These are phyloP conservation scores for Aureobasidium musti DNA, from an alignment of 2,329 filamentous ascomycete genomes.

Conservation along the genomic window DNA sequence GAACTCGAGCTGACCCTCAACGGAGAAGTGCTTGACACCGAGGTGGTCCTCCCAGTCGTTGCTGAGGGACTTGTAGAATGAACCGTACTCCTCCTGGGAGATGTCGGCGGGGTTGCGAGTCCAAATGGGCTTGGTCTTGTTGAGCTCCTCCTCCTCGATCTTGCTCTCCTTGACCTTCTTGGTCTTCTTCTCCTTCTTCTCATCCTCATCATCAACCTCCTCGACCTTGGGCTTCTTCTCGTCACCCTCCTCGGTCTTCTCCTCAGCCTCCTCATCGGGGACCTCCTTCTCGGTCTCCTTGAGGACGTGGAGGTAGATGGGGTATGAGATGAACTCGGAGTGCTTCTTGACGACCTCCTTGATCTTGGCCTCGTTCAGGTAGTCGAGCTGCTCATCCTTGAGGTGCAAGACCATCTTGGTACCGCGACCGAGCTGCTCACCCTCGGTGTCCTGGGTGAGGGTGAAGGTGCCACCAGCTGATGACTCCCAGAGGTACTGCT, in stretches of 20 bases:
- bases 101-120: constrained; percentile 97
- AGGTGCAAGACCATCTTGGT: constrained; percentile 98
- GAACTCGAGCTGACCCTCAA: constrained; percentile 99
- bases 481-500: constrained; percentile 99
- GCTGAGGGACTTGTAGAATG: constrained; percentile 99
- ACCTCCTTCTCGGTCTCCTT: constrained; percentile 99
- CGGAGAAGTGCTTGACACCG: constrained; percentile 99
- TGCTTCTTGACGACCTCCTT: constrained; percentile 99
- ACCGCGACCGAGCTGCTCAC: constrained; percentile 86
- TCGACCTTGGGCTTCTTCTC: constrained; percentile 97
- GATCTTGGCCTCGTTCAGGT: constrained; percentile 97
- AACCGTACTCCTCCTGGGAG: constrained; percentile 91
- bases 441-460: constrained; percentile 85
- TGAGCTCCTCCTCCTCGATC: constrained; percentile 99
- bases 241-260: constrained; percentile 68
- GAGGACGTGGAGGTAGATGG: constrained; percentile 98
- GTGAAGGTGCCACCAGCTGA: constrained; percentile 96
- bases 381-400: constrained; percentile 99
- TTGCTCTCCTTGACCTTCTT: constrained; percentile 99
- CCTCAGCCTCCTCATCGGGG: constrained; percentile 89
- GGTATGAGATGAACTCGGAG: constrained; percentile 99
- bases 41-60: constrained; percentile 99
- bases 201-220: constrained; percentile 79
- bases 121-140: constrained; percentile 99
- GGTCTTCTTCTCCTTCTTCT: constrained; percentile 87